Conservation (phyloP, 371 early-diverging fungal species). For the Apophysomyces variabilis region DNA sequence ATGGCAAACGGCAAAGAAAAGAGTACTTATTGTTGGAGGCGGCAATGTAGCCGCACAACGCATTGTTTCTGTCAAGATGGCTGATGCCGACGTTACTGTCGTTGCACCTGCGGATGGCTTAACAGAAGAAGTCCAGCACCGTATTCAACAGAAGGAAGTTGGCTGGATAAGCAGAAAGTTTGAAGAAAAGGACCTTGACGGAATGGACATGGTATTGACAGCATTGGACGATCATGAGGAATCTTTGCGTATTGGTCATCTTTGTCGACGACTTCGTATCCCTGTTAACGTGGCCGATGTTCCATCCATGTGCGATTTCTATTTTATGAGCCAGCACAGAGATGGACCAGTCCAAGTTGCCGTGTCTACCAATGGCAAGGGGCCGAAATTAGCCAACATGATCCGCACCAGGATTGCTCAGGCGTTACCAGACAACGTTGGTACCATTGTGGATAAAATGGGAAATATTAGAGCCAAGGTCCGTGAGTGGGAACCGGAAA, state of each 20-base stretch:
- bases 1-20: slow-evolving; percentile 70
- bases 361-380: slow-evolving; percentile 90
- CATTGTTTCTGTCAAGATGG: slow-evolving; percentile 77
- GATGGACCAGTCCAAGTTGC: slow-evolving; percentile 88
- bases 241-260: slow-evolving; percentile 70
- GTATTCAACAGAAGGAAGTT: slow-evolving; percentile 65
- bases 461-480: slow-evolving; percentile 72
- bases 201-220: slow-evolving; percentile 76
- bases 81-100: slow-evolving; percentile 78
- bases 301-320: slow-evolving; percentile 90
- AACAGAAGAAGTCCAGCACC: slow-evolving; percentile 64
- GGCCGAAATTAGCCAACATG: slow-evolving; percentile 85
- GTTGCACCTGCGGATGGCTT: slow-evolving; percentile 71
- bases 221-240: slow-evolving; percentile 80
- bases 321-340: slow-evolving; percentile 86
- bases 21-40: slow-evolving; percentile 85
- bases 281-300: slow-evolving; percentile 95
- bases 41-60: slow-evolving; percentile 83
- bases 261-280: slow-evolving; percentile 70
- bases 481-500: slow-evolving; percentile 69
- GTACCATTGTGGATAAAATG: slow-evolving; percentile 73
- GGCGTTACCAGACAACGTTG: slow-evolving; percentile 68
- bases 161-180: slow-evolving; percentile 66
- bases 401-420: slow-evolving; percentile 71
- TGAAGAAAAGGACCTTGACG: slow-evolving; percentile 57